Base-by-base conservation (phyloP, 2,329 filamentous ascomycete species). In the Verticillium isaacii region DNA sequence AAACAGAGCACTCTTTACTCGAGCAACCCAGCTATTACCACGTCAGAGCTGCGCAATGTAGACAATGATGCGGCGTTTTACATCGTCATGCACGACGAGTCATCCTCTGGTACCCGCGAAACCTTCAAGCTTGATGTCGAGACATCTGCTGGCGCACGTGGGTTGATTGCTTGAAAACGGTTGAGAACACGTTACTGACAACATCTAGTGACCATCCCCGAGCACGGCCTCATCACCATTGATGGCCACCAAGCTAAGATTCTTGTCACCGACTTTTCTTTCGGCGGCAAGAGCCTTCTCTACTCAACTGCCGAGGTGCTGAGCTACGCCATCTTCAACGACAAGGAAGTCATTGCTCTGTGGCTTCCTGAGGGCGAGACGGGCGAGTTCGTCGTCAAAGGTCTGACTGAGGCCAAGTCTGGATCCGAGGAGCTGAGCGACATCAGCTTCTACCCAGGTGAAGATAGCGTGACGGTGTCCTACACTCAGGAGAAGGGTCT, bases 181-280 rank as follows among this genome's bases (percentile, higher is more conserved):
- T 8, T 32, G 5, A 9, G 19, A 9, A 5, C 9, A 4, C 8
- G 4, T 19, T 7, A 23, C 45, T 50, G 19, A 50, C 19, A 25
- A 12, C 8, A 12, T 50, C 8, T 56, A 65, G 67, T 87, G 9
- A 82, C 78, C 0, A 77, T 89, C 15, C 85, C 86, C 1, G 80
- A 81, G 61, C 75, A 80, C 56, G 78, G 75, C 0, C 68, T 71
- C 0, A 80, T 87, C 55, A 75, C 80, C 6, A 77, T 89, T 50
- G 81, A 87, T 61, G 86, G 86, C 1, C 82, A 86, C 41, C 82
- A 87, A 61, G 82, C 85, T 8, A 88, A 88, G 75, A 83, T 89
- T 17, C 70, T 88, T 3, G 82, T 85, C 0, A 85, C 85, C 0
- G 85, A 88, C 65, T 89, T 87, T 61, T 70, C 65, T 1, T 80